Evolutionary conservation across 495 filamentous ascomycete species (phyloP), one percentile per base, ranked within the genome.

Genomic region (Penicillium ucsense): DNA sequence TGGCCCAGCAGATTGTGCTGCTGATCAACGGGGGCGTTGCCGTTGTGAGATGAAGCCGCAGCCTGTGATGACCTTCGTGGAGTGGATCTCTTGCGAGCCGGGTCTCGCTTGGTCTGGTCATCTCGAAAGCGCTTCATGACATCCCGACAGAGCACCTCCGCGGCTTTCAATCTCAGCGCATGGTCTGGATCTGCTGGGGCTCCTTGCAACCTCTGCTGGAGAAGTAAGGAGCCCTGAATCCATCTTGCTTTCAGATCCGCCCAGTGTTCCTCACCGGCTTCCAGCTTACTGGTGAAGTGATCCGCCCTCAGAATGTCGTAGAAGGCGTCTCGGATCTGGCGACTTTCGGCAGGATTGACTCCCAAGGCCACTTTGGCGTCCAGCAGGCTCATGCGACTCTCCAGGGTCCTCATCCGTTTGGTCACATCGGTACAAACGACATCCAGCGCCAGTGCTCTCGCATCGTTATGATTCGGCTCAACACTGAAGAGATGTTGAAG

Each of bases 351-450:
- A 1, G 87, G 87, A 49, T 90, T 85, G 52, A 90, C 66, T 3
- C 79, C 80, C 9, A 92, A 74, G 5, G 76, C 67, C 49, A 81
- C 83, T 56, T 88, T 89, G 12, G 85, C 85, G 49, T 88, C 83
- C 31, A 78, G 76, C 39, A 89, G 76, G 3, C 79, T 83, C 70
- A 90, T 80, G 30, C 71, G 66, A n/a, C 67, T 68, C 45, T 78
- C 74, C 31, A 78, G 45, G 1, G 75, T 82, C 35, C 87, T 74
- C 73, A 89, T 84, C 28, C 82, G 70, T 63, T 92, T 92, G 6
- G 84, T 88, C 41, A 90, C 84, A 61, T 90, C 85, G n/a, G 73
- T 81, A 55, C 83, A 87, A 28, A 92, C 80, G 29, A 87, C 75
- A 64, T 92, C 87, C 6, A 92, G 68, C 1, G 86, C 82, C 43